Evolutionary conservation across 192 early-diverging fungal genomes (phyloP), one percentile per base, ranked within the genome.

Genomic region (Coemansia guatemalensis): DNA sequence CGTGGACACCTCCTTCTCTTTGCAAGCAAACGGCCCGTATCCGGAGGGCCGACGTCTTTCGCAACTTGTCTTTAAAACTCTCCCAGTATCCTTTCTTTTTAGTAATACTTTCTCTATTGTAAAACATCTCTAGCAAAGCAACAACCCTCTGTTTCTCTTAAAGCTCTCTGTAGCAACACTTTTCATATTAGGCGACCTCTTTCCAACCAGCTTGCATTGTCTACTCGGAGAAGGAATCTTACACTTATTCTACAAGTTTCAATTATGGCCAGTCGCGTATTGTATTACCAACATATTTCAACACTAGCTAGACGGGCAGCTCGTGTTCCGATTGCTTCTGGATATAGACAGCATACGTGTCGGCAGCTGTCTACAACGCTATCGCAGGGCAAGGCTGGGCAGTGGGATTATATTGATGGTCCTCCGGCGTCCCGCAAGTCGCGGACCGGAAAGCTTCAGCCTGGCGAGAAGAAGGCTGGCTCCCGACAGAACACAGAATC

Each of bases 361-460:
- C 29, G 56, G n/a, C 56, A 41, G 22, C 7, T 64, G n/a, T 56
- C 53, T 5, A 48, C 54, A 8, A 49, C 53, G 0, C 14, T 21
- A 1, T 9, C 17, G 8, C 41, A 22, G 14, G 11, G 21, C 52
- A 78, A 78, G 67, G 51, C 75, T 14, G 75, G 75, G 0, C 75
- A 78, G 58, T 78, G 75, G 75, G 67, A 78, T 53, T 78, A 78
- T n/a, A 73, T 78, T 23, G 75, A 78, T 33, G 70, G 75, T 2
- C 62, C 69, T 3, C 48, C 41, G 33, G 21, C 50, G 60, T 35
- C 60, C 26, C 53, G 47, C n/a, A 25, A 56, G 44, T 27, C 48
- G 23, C 21, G 27, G 4, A 4, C 20, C 23, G 58, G 58, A 20
- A 30, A 21, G 18, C 24, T 30, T 4, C 52, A 51, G 17, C 26